phyloP scores from a whole-genome alignment of 345 rosid genomes.

The Balakata baccata region DNA sequence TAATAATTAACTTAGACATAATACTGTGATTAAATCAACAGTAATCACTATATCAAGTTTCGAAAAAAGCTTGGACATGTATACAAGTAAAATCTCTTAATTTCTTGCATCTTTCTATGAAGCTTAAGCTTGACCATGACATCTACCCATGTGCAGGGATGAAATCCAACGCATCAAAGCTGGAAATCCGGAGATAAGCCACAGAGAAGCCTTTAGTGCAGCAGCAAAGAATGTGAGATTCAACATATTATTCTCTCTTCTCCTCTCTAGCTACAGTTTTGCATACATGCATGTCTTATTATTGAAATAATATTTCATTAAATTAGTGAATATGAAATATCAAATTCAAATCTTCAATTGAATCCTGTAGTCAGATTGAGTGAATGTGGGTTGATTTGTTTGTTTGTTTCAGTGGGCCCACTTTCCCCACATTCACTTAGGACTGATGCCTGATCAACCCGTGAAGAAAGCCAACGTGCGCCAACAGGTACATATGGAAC shows the following conservation, averaged over 20 bases:
- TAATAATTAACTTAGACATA: background rate
- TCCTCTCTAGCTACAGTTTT: slow-evolving; percentile 2
- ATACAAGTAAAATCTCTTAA: too few species aligned
- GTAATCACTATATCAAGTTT: background rate
- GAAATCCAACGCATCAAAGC: slow-evolving; percentile 99
- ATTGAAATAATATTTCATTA: too few species aligned
- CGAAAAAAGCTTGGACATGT: too few species aligned
- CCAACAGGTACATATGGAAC: slow-evolving; percentile 56
- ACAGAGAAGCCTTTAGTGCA: slow-evolving; percentile 99
- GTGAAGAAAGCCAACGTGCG: slow-evolving; percentile 73
- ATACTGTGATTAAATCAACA: background rate
- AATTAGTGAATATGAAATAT: too few species aligned
- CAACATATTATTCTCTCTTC: slow-evolving; percentile 3
- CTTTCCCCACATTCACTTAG: slow-evolving; percentile 95
- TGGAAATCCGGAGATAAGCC: slow-evolving; percentile 95
- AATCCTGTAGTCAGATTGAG: too few species aligned
- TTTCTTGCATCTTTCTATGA: background rate
- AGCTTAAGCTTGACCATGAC: slow-evolving; percentile 13
- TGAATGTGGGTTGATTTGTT: background rate
- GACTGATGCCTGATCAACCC: slow-evolving; percentile 96
- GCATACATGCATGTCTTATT: background rate
- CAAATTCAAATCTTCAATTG: too few species aligned
- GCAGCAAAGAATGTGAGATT: slow-evolving; percentile 97
- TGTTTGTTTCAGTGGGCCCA: slow-evolving; percentile 83
- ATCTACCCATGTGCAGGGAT: slow-evolving; percentile 52